These are phyloP conservation scores for Pseudocercospora macadamiae DNA, from an alignment of 2,329 filamentous ascomycete species.

Conservation along the genomic window DNA sequence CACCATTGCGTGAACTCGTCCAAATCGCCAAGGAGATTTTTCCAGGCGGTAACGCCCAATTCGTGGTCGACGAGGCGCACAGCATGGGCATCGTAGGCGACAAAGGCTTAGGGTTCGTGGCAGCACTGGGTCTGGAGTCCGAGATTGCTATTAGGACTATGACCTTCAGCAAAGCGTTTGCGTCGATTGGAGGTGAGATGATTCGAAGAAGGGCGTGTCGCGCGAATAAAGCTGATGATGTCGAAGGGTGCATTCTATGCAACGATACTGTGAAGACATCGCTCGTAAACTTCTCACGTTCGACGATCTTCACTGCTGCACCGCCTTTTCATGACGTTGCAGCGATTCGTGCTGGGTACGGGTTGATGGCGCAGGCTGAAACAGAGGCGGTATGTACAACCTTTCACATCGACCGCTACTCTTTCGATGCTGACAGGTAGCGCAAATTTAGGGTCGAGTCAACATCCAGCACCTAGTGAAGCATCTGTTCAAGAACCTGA, in stretches of 20 bases:
- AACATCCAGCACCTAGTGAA: background rate
- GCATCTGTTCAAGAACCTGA: background rate
- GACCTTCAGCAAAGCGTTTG: background rate
- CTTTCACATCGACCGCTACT: background rate
- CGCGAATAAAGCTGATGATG: background rate
- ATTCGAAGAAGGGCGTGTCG: background rate
- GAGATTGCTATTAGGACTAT: conserved; percentile 5
- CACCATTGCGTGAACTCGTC: conserved; percentile 73
- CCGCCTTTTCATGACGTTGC: background rate
- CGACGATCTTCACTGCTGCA: background rate
- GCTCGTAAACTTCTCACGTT: background rate
- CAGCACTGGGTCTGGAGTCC: conserved; percentile 6
- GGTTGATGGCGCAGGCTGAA: background rate
- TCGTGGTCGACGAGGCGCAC: conserved; percentile 15
- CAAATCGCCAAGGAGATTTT: conserved; percentile 51
- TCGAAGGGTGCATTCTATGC: background rate
- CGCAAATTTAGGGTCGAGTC: background rate
- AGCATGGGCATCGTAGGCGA: conserved; percentile 4
- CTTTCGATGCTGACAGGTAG: background rate
- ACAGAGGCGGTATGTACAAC: background rate
- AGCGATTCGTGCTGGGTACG: background rate
- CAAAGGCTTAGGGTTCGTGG: conserved; percentile 5
- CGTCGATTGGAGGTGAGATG: background rate
- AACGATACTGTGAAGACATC: background rate
- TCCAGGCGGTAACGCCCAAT: conserved; percentile 7